These are phyloP conservation scores for Pseudogymnoascus sp. DNA, from an alignment of 2,329 filamentous ascomycete genomes.

Conservation along the genomic window DNA sequence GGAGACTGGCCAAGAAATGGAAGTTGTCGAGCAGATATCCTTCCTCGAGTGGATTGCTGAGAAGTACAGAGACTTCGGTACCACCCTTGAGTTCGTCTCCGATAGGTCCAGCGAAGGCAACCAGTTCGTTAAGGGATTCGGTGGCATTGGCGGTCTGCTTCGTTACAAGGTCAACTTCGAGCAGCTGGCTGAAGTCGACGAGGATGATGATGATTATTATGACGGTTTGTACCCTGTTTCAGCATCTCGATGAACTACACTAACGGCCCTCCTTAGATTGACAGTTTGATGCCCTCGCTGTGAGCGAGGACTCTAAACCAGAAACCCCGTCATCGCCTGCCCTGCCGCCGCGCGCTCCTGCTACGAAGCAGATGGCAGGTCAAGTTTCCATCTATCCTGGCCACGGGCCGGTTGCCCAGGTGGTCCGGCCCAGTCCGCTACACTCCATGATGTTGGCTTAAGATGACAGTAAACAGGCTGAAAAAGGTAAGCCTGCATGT, in stretches of 20 bases:
- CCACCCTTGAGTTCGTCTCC: constrained; percentile 91
- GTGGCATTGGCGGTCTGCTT: constrained; percentile 93
- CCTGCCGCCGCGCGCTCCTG: constrained; percentile 39
- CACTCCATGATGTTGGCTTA: constrained; percentile 56
- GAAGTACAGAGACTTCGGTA: constrained; percentile 96
- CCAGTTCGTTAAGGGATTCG: constrained; percentile 99
- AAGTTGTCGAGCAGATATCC: constrained; percentile 75
- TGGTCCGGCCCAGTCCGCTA: constrained; percentile 60
- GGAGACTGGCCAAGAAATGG: constrained; percentile 95
- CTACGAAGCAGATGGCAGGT: constrained; percentile 39
- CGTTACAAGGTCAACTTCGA: constrained; percentile 99
- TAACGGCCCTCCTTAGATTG: constrained; percentile 54
- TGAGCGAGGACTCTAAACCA: constrained; percentile 79
- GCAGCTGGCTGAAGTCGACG: constrained; percentile 85
- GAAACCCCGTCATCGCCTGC: constrained; percentile 40
- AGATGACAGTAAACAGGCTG: constrained; percentile 10
- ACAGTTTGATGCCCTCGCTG: constrained; percentile 81
- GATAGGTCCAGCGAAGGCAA: constrained; percentile 97
- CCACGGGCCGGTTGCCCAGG: constrained; percentile 35
- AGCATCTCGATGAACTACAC: not conserved
- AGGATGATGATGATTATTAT: constrained; percentile 93
- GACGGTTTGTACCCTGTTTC: constrained; percentile 44
- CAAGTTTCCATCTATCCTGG: constrained; percentile 31
- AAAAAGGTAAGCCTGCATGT: not conserved
- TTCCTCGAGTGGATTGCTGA: constrained; percentile 99